Base-by-base conservation (phyloP, 2,329 filamentous ascomycete genomes). In the Harringtonia lauricola region DNA sequence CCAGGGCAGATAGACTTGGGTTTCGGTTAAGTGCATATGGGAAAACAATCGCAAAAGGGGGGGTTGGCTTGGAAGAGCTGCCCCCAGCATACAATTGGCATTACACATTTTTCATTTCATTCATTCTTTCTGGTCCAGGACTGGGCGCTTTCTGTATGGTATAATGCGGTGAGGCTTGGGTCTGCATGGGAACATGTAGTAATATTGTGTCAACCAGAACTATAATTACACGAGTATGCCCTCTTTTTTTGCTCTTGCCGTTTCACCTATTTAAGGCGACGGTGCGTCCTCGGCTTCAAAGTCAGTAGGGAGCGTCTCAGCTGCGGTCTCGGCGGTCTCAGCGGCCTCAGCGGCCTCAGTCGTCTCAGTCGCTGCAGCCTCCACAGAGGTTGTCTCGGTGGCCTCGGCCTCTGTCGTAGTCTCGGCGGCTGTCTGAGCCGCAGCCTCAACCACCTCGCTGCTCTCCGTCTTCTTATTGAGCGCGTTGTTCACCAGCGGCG, bases 401-500 rank as follows among this genome's bases (percentile, higher is more conserved):
- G 36, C 36, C 14, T 47, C 46, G n/a, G 43, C 45, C 18, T 42
- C 47, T 0, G 29, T 36, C 3, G 35, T 29, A 10, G 44, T 36
- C n/a, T 47, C 42, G 9, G 35, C 24, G n/a, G 36, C 42, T 3
- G 38, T 40, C 15, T 46, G 43, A 2, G 39, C 41, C 8, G 49
- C 41, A 7, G 44, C 43, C 4, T 42, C 39, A 18, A 48, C 43
- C 4, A 38, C 50, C 24, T 46, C 47, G 39, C 45, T 48, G 18
- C 45, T 50, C 22, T 52, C 59, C 53, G 65, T 69, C 59, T 72
- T 59, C 57, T 72, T 70, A 22, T 42, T 26, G 55, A 75, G 62
- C 15, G 68, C 70, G 52, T 75, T 75, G 59, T 92, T 94, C 49
- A 94, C 74, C 39, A 95, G 71, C 4, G 86, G 86, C 0, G 85